Evolutionary conservation across 331 rosid genomes (phyloP), one percentile per base, ranked within the genome.

Genomic region (Acacia pycnantha): DNA sequence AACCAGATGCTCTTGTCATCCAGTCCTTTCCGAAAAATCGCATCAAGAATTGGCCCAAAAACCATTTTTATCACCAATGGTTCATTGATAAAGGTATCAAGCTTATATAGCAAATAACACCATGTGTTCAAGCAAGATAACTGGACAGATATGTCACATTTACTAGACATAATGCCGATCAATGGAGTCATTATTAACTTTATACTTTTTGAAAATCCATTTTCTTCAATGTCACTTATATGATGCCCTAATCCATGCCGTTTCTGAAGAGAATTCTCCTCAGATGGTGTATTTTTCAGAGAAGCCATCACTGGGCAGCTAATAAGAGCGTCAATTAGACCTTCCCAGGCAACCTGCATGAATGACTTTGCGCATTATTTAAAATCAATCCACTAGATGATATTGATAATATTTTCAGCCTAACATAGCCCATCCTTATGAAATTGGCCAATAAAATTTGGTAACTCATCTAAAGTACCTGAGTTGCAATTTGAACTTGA

Each of bases 171-270:
- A 82, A 91, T 83, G 73, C 97, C 94, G 11, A 88, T 85, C 62
- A 94, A 84, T 77, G 98, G 97, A 72, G 88, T 93, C 98, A 92
- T 94, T 81, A 92, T 90, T 67, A 94, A 93, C 89, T 82, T 94
- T 77, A 91, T 73, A 85, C 95, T 83, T 86, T 94, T 94, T 64
- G 73, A 81, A 83, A 88, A 84, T 67, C 90, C 91, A 37, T 79
- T 90, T 58, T 68, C 87, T 77, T 82, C 89, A 54, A 56, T 81
- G 75, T 82, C 88, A 43, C 77, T 44, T 73, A 46, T 78, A 50
- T 81, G 77, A 78, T 68, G 80, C 65, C 70, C 81, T 21, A 41
- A 51, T 76, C 44, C 51, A 80, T 81, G 86, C 40, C 19, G 75
- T 68, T 75, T 78, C 58, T 82, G 80, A 31, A 51, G 81, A 64